Evolutionary conservation across 306 rosid genomes (phyloP), one percentile per base, ranked within the genome.

Genomic region (Astragalus membranaceus): DNA sequence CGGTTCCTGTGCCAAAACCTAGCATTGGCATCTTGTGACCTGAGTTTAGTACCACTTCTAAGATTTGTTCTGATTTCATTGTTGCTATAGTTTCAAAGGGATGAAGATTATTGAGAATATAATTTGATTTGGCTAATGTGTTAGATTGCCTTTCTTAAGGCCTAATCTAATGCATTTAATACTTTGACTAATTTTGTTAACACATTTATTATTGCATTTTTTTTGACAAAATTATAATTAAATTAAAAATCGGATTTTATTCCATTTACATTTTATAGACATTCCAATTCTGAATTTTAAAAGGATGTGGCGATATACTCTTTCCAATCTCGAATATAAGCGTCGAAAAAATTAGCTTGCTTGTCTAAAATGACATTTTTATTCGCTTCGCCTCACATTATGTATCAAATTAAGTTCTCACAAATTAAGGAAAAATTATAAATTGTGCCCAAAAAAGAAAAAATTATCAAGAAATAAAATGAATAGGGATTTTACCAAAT

Each of bases 1-100:
- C 53, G 0, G 77, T 47, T 52, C 69, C 73, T 1, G 79, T 77
- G 29, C 85, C 85, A 71, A 76, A 71, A 6, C 81, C 85, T 36
- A 77, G 1, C 52, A 17, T 68, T 6, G 82, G 79, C 70, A 81
- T 68, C 36, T 72, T 81, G 10, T 81, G 53, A 1, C 82, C 82
- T 6, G 82, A 77, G 41, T 73, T 77, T 6, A 81, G 74, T 11
- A 52, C 36, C 66, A 80, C 72, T 43, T 75, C 46, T 43, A 75
- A 81, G 2, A 76, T 41, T 56, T 4, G 7, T 11, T 51, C 70
- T 70, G 66, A 5, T 23, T 69, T 69, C 84, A 79, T 73, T 60
- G 29, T 3, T 49, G 0, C 12, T 29, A 32, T 7, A 23, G 15
- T 29, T 9, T 32, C 58, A 39, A 77, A 58, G 8, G 11, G 43